phyloP scores from a whole-genome alignment of 2,329 filamentous ascomycete genomes.

The Claviceps capensis region DNA sequence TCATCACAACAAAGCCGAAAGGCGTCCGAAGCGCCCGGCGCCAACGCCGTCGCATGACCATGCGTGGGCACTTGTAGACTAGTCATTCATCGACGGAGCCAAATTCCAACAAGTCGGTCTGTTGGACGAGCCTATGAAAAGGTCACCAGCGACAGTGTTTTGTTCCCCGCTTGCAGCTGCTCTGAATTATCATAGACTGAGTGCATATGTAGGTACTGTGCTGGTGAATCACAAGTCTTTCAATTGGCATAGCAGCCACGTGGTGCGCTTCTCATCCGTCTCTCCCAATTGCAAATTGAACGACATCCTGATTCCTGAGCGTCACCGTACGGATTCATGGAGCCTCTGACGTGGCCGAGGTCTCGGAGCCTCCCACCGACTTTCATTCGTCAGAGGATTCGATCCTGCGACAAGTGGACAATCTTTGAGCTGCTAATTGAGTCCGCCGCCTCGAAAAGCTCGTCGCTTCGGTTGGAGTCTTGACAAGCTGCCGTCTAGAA shows the following conservation, averaged over 20 bases:
- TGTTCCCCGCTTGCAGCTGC: neutral
- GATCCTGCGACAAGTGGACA: neutral
- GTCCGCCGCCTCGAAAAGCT: neutral
- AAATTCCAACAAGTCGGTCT: neutral
- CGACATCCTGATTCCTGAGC: too few relatives aligned
- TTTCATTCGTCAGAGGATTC: neutral
- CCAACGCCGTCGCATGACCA: neutral
- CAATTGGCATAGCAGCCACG: neutral
- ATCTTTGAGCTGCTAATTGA: neutral
- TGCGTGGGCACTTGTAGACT: neutral
- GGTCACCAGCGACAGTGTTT: neutral
- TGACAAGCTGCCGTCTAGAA: neutral
- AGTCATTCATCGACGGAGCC: neutral
- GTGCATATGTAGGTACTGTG: neutral
- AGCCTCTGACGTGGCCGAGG: neutral
- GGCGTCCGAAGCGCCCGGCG: neutral
- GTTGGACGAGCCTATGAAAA: neutral
- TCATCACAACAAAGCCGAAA: neutral
- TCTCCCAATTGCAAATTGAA: too few relatives aligned
- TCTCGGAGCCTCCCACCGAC: neutral
- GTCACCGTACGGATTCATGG: neutral
- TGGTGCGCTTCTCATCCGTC: neutral
- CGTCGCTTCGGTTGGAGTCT: neutral
- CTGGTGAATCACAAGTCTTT: neutral
- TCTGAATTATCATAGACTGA: neutral